Conservation (phyloP, 2,329 filamentous ascomycete genomes). For the Erysiphe pulchra region DNA sequence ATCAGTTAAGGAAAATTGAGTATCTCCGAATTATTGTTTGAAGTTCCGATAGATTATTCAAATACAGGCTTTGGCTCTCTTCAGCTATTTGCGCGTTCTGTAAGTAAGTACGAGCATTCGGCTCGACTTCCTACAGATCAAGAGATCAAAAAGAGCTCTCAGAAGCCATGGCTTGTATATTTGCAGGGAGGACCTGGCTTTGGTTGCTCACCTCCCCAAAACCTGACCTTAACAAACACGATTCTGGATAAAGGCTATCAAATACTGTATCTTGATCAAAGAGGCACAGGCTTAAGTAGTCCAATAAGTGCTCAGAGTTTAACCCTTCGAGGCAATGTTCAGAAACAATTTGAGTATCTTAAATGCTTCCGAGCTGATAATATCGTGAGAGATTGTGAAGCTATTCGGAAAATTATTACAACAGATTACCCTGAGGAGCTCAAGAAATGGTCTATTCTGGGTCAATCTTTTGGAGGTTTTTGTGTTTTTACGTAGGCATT, state of each 20-base stretch:
- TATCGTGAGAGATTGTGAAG: constrained; percentile 74
- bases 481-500: constrained; percentile 46
- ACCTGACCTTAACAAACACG: constrained; percentile 40
- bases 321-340: constrained; percentile 31
- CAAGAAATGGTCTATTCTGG: constrained; percentile 62
- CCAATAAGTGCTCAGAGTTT: constrained; percentile 54
- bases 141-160: constrained; percentile 18
- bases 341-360: constrained; percentile 55
- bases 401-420: constrained; percentile 52
- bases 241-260: constrained; percentile 65
- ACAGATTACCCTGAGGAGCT: constrained; percentile 39
- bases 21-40: constrained; percentile 65
- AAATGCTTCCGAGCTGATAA: constrained; percentile 70
- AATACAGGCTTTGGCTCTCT: constrained; percentile 42
- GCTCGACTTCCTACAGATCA: constrained; percentile 15
- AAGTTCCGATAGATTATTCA: constrained; percentile 61
- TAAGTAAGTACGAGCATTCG: constrained; percentile 35
- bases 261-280: constrained; percentile 66
- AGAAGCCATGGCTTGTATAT: constrained; percentile 39
- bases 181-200: constrained; percentile 72
- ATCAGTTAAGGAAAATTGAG: constrained; percentile 38
- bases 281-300: constrained; percentile 66
- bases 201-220: constrained; percentile 49
- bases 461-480: constrained; percentile 84
- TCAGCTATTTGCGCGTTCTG: constrained; percentile 54